A percentile compares a stretch with the other conserved stretches of the same genome.
phyloP scores from a whole-genome alignment of 306 rosid genomes.

The Nissolia schottii region DNA sequence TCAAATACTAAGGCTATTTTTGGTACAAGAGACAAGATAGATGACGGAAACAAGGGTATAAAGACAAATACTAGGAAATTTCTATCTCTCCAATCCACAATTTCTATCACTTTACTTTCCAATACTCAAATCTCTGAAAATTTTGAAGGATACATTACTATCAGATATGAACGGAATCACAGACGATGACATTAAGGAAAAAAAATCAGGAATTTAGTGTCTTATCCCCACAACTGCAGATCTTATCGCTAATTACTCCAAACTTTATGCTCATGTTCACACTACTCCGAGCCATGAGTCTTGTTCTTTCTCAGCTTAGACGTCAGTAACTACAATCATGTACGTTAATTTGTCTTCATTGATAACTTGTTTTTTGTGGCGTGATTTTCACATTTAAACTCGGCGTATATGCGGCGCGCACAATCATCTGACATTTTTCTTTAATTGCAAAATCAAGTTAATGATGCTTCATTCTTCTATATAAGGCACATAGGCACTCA shows the following conservation, averaged over 20 bases:
- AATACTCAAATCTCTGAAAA: background rate
- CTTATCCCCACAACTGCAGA: background rate
- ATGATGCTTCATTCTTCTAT: background rate
- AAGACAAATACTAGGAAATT: too few species aligned
- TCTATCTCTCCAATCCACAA: too few species aligned
- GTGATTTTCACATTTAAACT: background rate
- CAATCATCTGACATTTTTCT: background rate
- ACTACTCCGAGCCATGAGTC: background rate
- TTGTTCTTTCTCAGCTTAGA: background rate
- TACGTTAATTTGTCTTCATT: background rate
- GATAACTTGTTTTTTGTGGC: background rate
- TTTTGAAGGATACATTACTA: background rate
- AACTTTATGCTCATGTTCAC: conserved; percentile 6
- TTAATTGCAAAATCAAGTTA: background rate
- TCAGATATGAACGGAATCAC: background rate
- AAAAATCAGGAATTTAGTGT: background rate
- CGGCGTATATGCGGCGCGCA: background rate
- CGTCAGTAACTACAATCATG: background rate
- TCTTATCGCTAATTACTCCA: background rate
- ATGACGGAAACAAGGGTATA: too few species aligned
- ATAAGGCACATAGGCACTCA: conserved; percentile 8
- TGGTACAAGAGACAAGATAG: too few species aligned
- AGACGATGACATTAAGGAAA: background rate
- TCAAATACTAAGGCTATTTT: too few species aligned
- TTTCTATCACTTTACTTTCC: too few species aligned